Conservation (phyloP, 441 rosid species). For the Adansonia madagascariensis region DNA sequence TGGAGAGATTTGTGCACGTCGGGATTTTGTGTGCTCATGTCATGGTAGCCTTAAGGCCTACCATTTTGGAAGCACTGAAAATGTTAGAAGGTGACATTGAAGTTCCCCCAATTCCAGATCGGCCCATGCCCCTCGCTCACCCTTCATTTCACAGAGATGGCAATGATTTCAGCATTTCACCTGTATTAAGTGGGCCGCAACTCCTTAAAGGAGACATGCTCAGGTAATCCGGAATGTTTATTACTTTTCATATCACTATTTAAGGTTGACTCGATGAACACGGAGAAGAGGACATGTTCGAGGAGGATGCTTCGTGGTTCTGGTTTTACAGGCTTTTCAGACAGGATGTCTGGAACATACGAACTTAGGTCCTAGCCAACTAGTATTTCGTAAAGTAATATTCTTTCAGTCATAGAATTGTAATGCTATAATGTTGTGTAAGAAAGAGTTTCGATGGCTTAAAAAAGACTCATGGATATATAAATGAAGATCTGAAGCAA, state of each 20-base stretch:
- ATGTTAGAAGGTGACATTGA: conserved; percentile 92
- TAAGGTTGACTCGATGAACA: background rate
- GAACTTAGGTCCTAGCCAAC: background rate
- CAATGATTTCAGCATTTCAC: conserved; percentile 54
- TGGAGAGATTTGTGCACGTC: conserved; percentile 82
- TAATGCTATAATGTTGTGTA: background rate
- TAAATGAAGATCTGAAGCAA: background rate
- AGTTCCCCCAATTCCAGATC: conserved; percentile 73
- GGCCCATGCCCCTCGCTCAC: conserved; percentile 60
- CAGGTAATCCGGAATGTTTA: conserved; percentile 47
- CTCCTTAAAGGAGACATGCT: conserved; percentile 54
- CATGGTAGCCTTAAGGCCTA: conserved; percentile 82
- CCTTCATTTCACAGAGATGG: conserved; percentile 41
- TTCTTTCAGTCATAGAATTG: background rate
- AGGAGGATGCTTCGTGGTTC: background rate
- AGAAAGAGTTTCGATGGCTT: background rate
- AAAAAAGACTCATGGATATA: background rate
- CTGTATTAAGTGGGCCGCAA: conserved; percentile 51
- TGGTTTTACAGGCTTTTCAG: background rate
- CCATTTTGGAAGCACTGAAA: conserved; percentile 72
- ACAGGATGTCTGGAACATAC: background rate
- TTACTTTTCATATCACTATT: conserved; percentile 21
- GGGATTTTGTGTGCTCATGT: conserved; percentile 89
- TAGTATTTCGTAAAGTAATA: background rate
- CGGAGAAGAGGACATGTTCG: background rate